phyloP scores from a whole-genome alignment of 2,329 filamentous ascomycete species.

The Scytalidium sp. region DNA sequence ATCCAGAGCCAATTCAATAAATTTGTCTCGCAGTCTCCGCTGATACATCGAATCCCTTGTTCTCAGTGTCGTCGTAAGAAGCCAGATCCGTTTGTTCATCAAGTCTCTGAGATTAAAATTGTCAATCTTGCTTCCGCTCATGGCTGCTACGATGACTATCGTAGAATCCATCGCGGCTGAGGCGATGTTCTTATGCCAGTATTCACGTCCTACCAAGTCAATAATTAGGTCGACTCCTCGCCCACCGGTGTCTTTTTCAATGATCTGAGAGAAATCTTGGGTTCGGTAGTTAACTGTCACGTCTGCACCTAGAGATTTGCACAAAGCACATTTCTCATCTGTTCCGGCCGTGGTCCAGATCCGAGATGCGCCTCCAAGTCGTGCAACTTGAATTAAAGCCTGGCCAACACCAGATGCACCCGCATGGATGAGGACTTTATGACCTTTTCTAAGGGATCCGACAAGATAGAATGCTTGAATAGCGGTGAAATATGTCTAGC shows the following conservation, averaged over 20 bases:
- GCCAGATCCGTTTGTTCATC: constrained; percentile 71
- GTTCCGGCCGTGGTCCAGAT: constrained; percentile 81
- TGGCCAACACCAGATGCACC: constrained; percentile 88
- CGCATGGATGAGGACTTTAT: constrained; percentile 86
- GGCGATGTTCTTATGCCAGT: constrained; percentile 78
- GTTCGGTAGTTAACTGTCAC: constrained; percentile 82
- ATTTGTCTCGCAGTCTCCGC: constrained; percentile 67
- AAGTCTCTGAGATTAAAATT: constrained; percentile 42
- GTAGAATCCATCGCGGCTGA: constrained; percentile 71
- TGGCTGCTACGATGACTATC: constrained; percentile 71
- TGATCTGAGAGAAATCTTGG: constrained; percentile 69
- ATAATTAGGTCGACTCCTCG: constrained; percentile 83
- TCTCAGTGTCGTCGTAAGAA: constrained; percentile 80
- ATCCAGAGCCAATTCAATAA: constrained; percentile 70
- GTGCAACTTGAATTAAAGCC: constrained; percentile 79
- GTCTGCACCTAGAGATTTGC: constrained; percentile 70
- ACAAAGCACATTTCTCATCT: constrained; percentile 77
- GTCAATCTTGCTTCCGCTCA: constrained; percentile 70
- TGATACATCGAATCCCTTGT: constrained; percentile 81
- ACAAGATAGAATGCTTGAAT: constrained; percentile 85
- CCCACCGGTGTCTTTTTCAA: constrained; percentile 68
- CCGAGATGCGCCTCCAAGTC: constrained; percentile 61
- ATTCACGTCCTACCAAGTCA: constrained; percentile 78
- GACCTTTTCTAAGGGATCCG: constrained; percentile 68
- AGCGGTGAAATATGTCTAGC: constrained; percentile 78